Conservation (phyloP, 163 green algal species). For the Volvox carteri region DNA sequence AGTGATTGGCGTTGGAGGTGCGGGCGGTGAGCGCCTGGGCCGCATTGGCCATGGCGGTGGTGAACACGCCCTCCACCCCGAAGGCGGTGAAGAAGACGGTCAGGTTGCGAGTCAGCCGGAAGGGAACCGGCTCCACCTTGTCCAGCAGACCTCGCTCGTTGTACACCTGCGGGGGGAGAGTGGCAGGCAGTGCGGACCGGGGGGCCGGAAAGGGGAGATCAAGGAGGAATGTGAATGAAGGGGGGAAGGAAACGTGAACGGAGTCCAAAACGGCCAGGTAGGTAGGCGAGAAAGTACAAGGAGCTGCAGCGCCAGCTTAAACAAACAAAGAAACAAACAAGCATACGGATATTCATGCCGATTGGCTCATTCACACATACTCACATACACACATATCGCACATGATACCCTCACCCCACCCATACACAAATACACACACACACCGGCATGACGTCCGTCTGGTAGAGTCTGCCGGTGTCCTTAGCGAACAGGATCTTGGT, state of each 20-base stretch:
- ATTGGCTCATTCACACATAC: no score
- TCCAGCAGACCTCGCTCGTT: slow-evolving; percentile 87
- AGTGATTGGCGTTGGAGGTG: slow-evolving; percentile 65
- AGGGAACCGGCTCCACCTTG: slow-evolving; percentile 80
- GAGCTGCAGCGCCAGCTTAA: no score
- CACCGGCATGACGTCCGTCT: slow-evolving; percentile 90
- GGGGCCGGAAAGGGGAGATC: neutral
- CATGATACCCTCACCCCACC: no score
- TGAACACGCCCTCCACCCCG: slow-evolving; percentile 86
- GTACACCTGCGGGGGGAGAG: slow-evolving; percentile 64
- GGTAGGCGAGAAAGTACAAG: no score
- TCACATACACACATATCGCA: no score
- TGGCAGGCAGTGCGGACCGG: neutral
- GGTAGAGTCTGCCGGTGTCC: slow-evolving; percentile 86
- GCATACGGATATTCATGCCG: no score
- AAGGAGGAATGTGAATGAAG: neutral
- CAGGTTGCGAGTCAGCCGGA: slow-evolving; percentile 98
- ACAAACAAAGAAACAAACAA: no score
- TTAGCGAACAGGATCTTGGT: slow-evolving; percentile 94
- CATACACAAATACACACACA: no score
- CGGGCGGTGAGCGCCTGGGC: slow-evolving; percentile 71
- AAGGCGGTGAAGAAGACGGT: slow-evolving; percentile 94
- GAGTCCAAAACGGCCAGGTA: no score
- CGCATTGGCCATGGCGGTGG: slow-evolving; percentile 73
- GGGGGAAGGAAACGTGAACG: neutral